A percentile compares a stretch with the other conserved stretches of the same genome.
These are phyloP conservation scores for Clonostachys byssicola DNA, from an alignment of 2,329 filamentous ascomycete genomes.

Conservation along the genomic window DNA sequence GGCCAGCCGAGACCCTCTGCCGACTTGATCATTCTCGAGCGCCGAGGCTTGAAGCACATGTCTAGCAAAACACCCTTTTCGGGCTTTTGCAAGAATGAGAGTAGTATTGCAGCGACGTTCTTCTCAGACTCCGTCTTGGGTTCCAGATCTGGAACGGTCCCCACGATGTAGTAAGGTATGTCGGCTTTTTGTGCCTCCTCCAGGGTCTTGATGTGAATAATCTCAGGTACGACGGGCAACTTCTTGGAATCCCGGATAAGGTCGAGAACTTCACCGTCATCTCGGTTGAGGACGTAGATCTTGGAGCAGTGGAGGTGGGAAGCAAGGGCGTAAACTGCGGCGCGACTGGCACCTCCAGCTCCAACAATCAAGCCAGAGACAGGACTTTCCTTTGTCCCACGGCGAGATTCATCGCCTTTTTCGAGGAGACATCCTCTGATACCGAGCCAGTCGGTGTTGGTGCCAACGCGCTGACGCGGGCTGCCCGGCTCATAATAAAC, in stretches of 20 bases:
- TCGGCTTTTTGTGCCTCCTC: conserved; percentile 14
- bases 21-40: conserved; percentile 26
- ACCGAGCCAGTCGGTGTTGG: conserved; percentile 38
- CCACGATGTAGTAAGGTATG: conserved; percentile 26
- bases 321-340: conserved; percentile 27
- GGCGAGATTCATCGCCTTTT: conserved; percentile 1
- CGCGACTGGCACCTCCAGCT: conserved; percentile 33
- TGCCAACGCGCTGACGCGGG: conserved; percentile 18
- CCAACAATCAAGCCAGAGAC: conserved; percentile 25
- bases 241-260: conserved; percentile 15
- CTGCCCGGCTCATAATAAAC: conserved; percentile 16
- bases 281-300: conserved; percentile 30
- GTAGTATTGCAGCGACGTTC: conserved; percentile 13
- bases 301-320: conserved; percentile 14
- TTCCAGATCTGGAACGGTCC: conserved; percentile 29
- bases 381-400: neutral
- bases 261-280: conserved; percentile 16
- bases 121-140: conserved; percentile 19
- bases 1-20: conserved; percentile 24
- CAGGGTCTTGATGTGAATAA: conserved; percentile 20
- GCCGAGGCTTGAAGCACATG: conserved; percentile 35
- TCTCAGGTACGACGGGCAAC: conserved; percentile 7
- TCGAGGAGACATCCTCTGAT: conserved; percentile 24
- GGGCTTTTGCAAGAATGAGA: conserved; percentile 15
- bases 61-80: conserved; percentile 28